These are phyloP conservation scores for Chamaecrista fasciculata DNA, from an alignment of 306 rosid species.

Conservation along the genomic window DNA sequence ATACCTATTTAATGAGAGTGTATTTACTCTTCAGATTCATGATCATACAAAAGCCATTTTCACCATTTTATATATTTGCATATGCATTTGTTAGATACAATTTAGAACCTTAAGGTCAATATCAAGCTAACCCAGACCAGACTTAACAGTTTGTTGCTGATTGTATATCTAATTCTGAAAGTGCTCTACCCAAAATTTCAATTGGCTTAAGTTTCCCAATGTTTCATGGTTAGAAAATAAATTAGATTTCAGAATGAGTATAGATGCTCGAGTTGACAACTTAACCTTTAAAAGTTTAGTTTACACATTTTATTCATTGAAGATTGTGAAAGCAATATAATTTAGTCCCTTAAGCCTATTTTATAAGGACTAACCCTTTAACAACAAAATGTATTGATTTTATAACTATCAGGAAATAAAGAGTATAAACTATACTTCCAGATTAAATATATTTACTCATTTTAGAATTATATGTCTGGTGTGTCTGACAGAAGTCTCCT, in stretches of 20 bases:
- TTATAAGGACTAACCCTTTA: no score
- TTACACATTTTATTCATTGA: no score
- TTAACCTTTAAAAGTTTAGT: no score
- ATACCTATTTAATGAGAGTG: neutral
- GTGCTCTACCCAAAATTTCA: neutral
- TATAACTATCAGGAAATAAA: no score
- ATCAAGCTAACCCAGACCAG: neutral
- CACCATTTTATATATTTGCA: neutral
- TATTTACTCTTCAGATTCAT: neutral
- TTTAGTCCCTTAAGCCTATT: no score
- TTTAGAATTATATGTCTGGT: conserved; percentile 15
- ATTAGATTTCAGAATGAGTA: no score
- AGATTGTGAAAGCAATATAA: no score
- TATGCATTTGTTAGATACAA: neutral
- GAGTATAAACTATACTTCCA: no score
- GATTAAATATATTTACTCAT: no score
- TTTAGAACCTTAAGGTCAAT: conserved; percentile 8
- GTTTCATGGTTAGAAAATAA: neutral
- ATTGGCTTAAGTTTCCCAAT: conserved; percentile 5
- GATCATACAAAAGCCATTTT: neutral
- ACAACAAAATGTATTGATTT: no score
- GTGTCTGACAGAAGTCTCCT: conserved; percentile 27
- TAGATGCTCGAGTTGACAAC: no score
- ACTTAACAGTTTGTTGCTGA: conserved; percentile 8
- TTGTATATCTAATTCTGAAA: neutral